Conservation (phyloP, 2,329 filamentous ascomycete species). For the Exserohilum rostratum region DNA sequence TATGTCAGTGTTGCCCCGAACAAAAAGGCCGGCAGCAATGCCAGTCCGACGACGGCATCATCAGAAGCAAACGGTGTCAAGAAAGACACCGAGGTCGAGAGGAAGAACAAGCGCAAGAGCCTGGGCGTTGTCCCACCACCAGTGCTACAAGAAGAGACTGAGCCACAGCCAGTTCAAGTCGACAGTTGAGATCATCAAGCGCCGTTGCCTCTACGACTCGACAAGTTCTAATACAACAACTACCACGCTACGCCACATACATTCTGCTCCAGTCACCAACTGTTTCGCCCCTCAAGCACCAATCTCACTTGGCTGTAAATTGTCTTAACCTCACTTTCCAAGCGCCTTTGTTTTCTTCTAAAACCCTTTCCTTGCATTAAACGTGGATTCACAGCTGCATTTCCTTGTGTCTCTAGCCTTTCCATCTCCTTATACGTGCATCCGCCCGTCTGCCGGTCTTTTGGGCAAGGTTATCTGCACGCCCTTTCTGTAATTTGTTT, state of each 20-base stretch:
- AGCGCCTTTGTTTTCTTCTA: conserved; percentile 5
- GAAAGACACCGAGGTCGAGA: conserved; percentile 37
- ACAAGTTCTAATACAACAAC: not conserved
- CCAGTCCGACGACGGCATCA: conserved; percentile 22
- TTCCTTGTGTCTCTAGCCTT: conserved; percentile 7
- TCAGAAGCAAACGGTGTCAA: conserved; percentile 33
- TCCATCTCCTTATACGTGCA: conserved; percentile 11
- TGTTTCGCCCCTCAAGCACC: conserved; percentile 1
- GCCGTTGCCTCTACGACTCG: not conserved
- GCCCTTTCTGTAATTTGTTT: conserved; percentile 9
- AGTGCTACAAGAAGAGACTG: conserved; percentile 35
- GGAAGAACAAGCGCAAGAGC: conserved; percentile 44
- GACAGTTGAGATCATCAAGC: conserved; percentile 18
- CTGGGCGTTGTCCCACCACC: conserved; percentile 34
- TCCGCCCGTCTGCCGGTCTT: conserved; percentile 15
- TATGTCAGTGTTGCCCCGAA: conserved; percentile 40
- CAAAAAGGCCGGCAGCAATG: conserved; percentile 22
- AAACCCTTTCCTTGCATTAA: conserved; percentile 16
- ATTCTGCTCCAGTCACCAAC: not conserved
- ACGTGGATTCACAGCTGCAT: conserved; percentile 10
- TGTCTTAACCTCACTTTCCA: conserved; percentile 14
- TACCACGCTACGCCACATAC: not conserved
- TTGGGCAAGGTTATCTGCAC: conserved; percentile 15
- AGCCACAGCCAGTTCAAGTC: conserved; percentile 30
- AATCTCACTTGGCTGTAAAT: conserved; percentile 28